phyloP scores from a whole-genome alignment of 1,284 basidiomycete species.

The Fomitiporia mediterranea region DNA sequence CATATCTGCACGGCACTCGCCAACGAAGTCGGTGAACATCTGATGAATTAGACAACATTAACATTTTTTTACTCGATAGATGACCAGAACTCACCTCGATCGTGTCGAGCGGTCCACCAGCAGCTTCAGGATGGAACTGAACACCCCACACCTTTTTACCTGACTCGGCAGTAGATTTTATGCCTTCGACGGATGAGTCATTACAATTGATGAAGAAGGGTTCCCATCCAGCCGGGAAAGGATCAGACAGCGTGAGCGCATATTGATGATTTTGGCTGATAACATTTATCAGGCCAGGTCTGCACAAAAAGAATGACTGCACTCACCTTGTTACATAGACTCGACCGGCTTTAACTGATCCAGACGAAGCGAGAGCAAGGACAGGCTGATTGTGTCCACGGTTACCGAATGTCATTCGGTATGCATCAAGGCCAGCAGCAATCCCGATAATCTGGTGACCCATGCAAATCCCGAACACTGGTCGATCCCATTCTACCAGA shows the following conservation, averaged over 20 bases:
- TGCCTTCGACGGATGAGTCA: conserved; percentile 95
- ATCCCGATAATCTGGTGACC: conserved; percentile 97
- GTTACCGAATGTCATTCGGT: conserved; percentile 97
- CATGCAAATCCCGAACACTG: conserved; percentile 99
- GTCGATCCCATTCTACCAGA: conserved; percentile 85
- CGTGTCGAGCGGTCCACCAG: conserved; percentile 89
- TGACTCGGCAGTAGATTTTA: conserved; percentile 85
- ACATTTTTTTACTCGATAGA: background rate
- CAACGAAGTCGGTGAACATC: conserved; percentile 92
- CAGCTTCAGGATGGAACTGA: conserved; percentile 95
- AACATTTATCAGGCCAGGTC: conserved; percentile 6
- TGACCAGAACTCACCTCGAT: conserved; percentile 61
- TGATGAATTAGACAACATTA: conserved; percentile 27
- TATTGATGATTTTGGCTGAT: conserved; percentile 91
- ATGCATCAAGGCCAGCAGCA: conserved; percentile 94
- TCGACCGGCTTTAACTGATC: conserved; percentile 90
- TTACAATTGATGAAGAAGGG: conserved; percentile 99
- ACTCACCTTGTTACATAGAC: conserved; percentile 93
- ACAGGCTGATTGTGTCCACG: conserved; percentile 99
- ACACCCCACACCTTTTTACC: conserved; percentile 93
- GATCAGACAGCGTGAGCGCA: conserved; percentile 86
- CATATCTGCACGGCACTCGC: conserved; percentile 65
- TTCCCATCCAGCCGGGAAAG: conserved; percentile 93
- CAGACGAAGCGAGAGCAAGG: conserved; percentile 84
- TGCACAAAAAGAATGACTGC: conserved; percentile 11